Evolutionary conservation across 2,329 filamentous ascomycete genomes (phyloP).

Genomic region (Colletotrichum eleusines): DNA sequence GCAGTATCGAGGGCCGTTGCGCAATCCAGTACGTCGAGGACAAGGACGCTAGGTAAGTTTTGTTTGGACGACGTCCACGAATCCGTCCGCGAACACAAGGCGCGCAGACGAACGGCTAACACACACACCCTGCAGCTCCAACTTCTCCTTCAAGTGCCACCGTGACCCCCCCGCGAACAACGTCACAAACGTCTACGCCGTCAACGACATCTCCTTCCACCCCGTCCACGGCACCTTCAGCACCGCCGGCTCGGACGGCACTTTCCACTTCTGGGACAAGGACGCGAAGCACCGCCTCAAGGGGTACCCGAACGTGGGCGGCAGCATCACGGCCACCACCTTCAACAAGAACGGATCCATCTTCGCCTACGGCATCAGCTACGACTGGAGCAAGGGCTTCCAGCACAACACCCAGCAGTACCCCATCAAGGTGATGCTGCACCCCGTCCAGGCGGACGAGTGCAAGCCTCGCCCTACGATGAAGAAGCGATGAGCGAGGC

Average conservation of each 20-base stretch:
- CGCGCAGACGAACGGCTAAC: conserved; percentile 24
- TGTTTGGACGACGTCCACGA: neutral
- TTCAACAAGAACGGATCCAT: conserved; percentile 90
- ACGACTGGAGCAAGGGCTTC: conserved; percentile 99
- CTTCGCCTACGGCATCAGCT: conserved; percentile 91
- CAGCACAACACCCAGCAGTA: conserved; percentile 81
- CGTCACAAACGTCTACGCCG: conserved; percentile 89
- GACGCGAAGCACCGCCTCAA: conserved; percentile 90
- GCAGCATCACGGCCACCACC: conserved; percentile 89
- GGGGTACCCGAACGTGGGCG: conserved; percentile 86
- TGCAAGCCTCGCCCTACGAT: conserved; percentile 71
- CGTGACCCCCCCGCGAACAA: conserved; percentile 82
- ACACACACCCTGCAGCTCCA: conserved; percentile 67
- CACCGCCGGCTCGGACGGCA: conserved; percentile 94
- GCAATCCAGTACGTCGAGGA: conserved; percentile 99
- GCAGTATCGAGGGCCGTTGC: conserved; percentile 95
- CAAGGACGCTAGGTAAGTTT: conserved; percentile 79
- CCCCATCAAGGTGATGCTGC: conserved; percentile 87
- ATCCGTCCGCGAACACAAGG: neutral
- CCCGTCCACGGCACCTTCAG: conserved; percentile 97
- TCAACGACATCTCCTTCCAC: conserved; percentile 98
- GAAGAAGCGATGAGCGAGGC: conserved; percentile 66
- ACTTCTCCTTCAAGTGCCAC: conserved; percentile 99
- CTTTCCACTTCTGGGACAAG: conserved; percentile 97
- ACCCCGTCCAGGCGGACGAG: conserved; percentile 75